phyloP scores from a whole-genome alignment of 768 basidiomycete species.

The Agrocybe chaxingu region DNA sequence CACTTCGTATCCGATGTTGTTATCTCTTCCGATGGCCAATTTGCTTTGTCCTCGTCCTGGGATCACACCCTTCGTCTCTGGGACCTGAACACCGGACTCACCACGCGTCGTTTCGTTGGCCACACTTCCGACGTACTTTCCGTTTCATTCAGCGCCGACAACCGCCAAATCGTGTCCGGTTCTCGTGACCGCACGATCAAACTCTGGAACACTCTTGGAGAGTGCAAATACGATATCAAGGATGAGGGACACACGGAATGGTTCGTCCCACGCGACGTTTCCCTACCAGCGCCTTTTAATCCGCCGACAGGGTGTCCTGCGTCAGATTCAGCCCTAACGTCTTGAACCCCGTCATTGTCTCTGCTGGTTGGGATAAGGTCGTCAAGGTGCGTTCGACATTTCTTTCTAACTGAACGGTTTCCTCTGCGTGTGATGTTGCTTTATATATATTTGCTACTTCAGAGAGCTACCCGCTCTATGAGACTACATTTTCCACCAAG shows the following conservation, averaged over 20 bases:
- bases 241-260: conserved; percentile 98
- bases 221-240: conserved; percentile 99
- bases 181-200: conserved; percentile 97
- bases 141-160: conserved; percentile 99
- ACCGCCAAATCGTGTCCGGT: conserved; percentile 98
- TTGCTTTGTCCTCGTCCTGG: conserved; percentile 98
- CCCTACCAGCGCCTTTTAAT: conserved; percentile 16
- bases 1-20: conserved; percentile 99
- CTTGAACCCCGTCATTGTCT: conserved; percentile 96
- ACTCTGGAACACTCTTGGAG: conserved; percentile 99
- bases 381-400: conserved; percentile 71
- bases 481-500: conserved; percentile 83
- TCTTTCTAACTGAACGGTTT: not conserved
- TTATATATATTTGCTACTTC: conserved; percentile 84
- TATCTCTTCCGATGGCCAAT: conserved; percentile 98
- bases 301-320: conserved; percentile 82
- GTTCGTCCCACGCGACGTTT: conserved; percentile 30
- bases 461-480: conserved; percentile 67
- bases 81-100: conserved; percentile 97
- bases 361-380: conserved; percentile 99
- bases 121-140: conserved; percentile 98
- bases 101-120: conserved; percentile 96
- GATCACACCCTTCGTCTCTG: conserved; percentile 99
- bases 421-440: conserved; percentile 29
- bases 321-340: conserved; percentile 99